Base-by-base conservation (phyloP, 2,329 filamentous ascomycete genomes). In the Geosmithia putterillii region DNA sequence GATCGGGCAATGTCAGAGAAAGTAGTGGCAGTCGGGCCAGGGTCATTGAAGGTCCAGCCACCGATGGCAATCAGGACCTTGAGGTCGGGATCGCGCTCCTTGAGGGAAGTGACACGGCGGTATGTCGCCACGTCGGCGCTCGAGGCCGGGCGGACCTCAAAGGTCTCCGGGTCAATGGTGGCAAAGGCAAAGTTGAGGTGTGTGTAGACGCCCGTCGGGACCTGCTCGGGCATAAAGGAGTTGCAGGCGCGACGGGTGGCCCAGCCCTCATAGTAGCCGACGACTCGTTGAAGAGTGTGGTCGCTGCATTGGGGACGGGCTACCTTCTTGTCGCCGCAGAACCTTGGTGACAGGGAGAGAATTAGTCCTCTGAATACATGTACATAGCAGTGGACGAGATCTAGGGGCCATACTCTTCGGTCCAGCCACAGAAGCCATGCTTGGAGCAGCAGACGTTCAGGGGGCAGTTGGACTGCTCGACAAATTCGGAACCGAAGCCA, bases 381-480 rank as follows among this genome's bases (percentile, higher is more conserved):
- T 36, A 36, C 10, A 25, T 25, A 25, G 6, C 23, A 25, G 23
- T 6, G 23, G 23, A 25, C 10, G 23, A 25, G 23, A 25, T 25
- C 10, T 6, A 25, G 10, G 10, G 10, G 23, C 6, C 23, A 25
- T 25, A 25, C 23, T 7, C 52, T 6, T 38, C 25, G 8, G 51
- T 53, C 4, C 40, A 50, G 4, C 59, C 58, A 42, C 61, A 65
- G 50, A 60, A 64, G 36, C 46, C 43, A 25, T 38, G 40, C n/a
- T 53, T 38, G 38, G 48, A 51, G 48, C 63, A 64, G 49, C 62
- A 66, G 9, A 63, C 61, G 43, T 65, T 62, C 19, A 65, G 53
- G 2, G 61, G 61, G 44, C 62, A 65, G 10, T 50, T 52, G 6
- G 40, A 20, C 2, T 47, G 41, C 21, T 50, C 40, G 15, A 50